A percentile compares a stretch with the other conserved stretches of the same genome.
phyloP scores from a whole-genome alignment of 202 grass and related monocot species.

The Saccharum hybrid region DNA sequence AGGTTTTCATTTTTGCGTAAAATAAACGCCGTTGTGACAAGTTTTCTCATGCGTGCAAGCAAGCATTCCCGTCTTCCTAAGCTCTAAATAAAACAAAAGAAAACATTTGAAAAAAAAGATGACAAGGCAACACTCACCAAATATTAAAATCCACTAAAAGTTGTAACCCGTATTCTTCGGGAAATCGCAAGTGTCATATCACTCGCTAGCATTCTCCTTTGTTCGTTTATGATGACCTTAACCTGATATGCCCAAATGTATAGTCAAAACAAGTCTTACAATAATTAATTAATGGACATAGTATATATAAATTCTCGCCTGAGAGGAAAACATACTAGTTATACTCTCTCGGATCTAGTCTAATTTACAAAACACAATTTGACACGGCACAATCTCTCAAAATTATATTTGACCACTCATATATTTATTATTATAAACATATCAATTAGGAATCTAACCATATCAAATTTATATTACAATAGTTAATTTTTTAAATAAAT shows the following conservation, averaged over 20 bases:
- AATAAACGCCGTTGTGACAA: background rate
- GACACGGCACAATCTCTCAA: no score
- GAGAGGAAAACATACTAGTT: background rate
- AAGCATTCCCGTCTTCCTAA: background rate
- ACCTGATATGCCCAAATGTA: no score
- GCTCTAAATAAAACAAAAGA: no score
- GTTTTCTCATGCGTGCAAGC: background rate
- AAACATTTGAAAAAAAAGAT: background rate
- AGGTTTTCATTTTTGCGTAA: background rate
- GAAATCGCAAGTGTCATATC: background rate
- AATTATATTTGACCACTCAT: no score
- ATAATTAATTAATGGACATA: background rate
- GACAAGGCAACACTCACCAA: background rate
- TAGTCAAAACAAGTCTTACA: background rate
- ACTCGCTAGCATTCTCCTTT: no score
- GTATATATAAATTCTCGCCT: background rate
- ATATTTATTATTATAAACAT: no score
- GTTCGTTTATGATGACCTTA: background rate
- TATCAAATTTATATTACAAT: no score
- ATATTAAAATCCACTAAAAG: background rate
- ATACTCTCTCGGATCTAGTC: no score
- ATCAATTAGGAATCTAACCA: no score
- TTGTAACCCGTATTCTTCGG: background rate
- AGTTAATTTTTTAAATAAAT: no score
- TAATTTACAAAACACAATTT: no score